These are phyloP conservation scores for Pestalotiopsis sp. DNA, from an alignment of 2,329 filamentous ascomycete species.

Conservation along the genomic window DNA sequence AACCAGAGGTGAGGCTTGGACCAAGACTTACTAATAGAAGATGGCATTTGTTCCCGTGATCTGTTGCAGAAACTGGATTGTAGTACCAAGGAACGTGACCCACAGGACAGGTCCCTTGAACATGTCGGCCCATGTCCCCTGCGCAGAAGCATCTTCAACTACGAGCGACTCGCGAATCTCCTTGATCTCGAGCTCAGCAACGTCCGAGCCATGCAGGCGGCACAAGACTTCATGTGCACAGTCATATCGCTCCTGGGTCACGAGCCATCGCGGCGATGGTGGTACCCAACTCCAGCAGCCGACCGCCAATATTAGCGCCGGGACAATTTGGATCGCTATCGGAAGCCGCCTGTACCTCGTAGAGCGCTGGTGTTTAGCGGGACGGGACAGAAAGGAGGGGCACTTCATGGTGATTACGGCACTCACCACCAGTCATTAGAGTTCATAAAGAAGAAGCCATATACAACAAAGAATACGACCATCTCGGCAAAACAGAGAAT, in stretches of 20 bases:
- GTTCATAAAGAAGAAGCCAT: constrained; percentile 30
- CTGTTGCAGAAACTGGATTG: constrained; percentile 23
- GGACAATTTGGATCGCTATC: constrained; percentile 27
- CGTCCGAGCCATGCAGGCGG: constrained; percentile 19
- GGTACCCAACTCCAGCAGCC: constrained; percentile 24
- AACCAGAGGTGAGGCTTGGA: background rate
- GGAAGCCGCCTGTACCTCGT: constrained; percentile 26
- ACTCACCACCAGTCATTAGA: constrained; percentile 32
- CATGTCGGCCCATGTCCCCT: constrained; percentile 21
- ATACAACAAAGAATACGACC: constrained; percentile 33
- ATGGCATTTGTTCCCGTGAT: constrained; percentile 22
- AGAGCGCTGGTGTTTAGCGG: too few relatives aligned
- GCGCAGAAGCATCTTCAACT: constrained; percentile 12
- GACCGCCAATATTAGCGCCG: constrained; percentile 25
- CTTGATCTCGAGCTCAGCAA: constrained; percentile 13
- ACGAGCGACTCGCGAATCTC: constrained; percentile 39
- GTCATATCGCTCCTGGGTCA: constrained; percentile 20
- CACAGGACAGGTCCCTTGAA: constrained; percentile 18
- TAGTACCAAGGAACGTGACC: constrained; percentile 21
- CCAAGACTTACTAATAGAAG: constrained; percentile 18
- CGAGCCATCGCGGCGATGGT: constrained; percentile 21
- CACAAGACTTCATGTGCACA: constrained; percentile 22
- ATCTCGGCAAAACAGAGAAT: constrained; percentile 35
- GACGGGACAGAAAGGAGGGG: background rate
- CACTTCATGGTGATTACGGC: too few relatives aligned